Percentiles rank a stretch among this genome's conserved stretches.
phyloP scores from a whole-genome alignment of 257 asterid genomes.

The Solanum bulbocastanum region DNA sequence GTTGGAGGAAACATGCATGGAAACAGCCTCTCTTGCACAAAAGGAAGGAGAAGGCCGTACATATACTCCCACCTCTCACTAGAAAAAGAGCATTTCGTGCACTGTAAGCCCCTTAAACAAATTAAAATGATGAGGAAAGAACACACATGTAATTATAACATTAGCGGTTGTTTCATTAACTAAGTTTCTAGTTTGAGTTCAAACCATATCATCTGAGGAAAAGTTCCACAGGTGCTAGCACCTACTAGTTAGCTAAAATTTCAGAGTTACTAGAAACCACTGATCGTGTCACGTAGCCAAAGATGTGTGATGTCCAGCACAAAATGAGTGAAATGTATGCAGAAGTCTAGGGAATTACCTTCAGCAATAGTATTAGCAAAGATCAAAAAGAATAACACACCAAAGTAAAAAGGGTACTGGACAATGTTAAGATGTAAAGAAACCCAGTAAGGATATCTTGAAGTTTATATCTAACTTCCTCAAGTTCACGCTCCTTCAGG shows the following conservation, averaged over 20 bases:
- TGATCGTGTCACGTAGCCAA: background rate
- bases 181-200: background rate
- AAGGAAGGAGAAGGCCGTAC: background rate
- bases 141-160: background rate
- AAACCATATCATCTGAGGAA: background rate
- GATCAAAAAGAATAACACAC: background rate
- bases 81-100: background rate
- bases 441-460: slow-evolving; percentile 70
- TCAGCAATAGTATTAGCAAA: background rate
- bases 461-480: slow-evolving; percentile 49
- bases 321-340: background rate
- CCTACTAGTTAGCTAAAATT: background rate
- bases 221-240: background rate
- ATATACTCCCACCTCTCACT: background rate
- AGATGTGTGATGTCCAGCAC: background rate
- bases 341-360: background rate
- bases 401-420: slow-evolving; percentile 1
- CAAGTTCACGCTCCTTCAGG: slow-evolving; percentile 51
- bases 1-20: background rate
- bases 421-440: slow-evolving; percentile 7
- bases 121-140: background rate
- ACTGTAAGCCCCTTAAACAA: background rate
- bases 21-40: background rate
- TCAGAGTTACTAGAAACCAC: background rate
- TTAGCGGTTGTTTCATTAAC: background rate